Percentiles rank a stretch among this genome's conserved stretches.
Conservation (phyloP, 2,329 filamentous ascomycete genomes). For the Karstenula rhodostoma region DNA sequence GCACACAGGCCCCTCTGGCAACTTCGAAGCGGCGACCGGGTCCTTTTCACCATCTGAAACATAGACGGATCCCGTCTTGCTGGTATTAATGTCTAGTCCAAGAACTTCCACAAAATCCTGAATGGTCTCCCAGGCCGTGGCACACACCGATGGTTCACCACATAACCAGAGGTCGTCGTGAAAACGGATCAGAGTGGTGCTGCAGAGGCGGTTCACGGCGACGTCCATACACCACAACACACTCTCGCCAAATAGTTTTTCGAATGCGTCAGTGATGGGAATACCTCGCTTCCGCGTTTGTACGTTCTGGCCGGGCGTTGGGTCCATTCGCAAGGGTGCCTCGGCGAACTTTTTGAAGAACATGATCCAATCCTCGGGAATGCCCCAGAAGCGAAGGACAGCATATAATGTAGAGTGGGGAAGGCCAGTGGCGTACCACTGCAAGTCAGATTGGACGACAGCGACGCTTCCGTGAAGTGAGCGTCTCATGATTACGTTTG, state of each 20-base stretch:
- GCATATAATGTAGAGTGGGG: slow-evolving; percentile 53
- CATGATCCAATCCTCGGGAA: slow-evolving; percentile 49
- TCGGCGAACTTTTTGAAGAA: slow-evolving; percentile 56
- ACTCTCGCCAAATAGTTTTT: slow-evolving; percentile 54
- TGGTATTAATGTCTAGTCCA: slow-evolving; percentile 52
- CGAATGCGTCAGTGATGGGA: slow-evolving; percentile 54
- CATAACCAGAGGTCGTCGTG: slow-evolving; percentile 58
- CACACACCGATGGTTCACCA: slow-evolving; percentile 47
- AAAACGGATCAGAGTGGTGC: slow-evolving; percentile 52
- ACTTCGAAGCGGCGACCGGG: slow-evolving; percentile 6
- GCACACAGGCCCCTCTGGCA: slow-evolving; percentile 21
- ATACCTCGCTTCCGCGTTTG: slow-evolving; percentile 52
- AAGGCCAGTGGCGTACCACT: slow-evolving; percentile 54
- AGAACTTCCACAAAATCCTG: slow-evolving; percentile 50
- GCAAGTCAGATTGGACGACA: slow-evolving; percentile 54
- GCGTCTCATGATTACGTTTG: slow-evolving; percentile 48
- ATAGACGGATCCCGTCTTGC: slow-evolving; percentile 46
- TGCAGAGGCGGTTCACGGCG: slow-evolving; percentile 52
- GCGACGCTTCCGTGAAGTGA: slow-evolving; percentile 47
- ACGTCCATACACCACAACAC: slow-evolving; percentile 56
- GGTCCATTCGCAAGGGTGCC: slow-evolving; percentile 51
- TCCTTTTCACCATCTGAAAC: slow-evolving; percentile 13
- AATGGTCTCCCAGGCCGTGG: slow-evolving; percentile 53
- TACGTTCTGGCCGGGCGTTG: slow-evolving; percentile 38
- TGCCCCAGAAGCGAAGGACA: slow-evolving; percentile 52